Percentiles rank a stretch among this genome's conserved stretches.
Evolutionary conservation across 2,329 filamentous ascomycete species (phyloP).

Genomic region (Paecilomyces niveus): DNA sequence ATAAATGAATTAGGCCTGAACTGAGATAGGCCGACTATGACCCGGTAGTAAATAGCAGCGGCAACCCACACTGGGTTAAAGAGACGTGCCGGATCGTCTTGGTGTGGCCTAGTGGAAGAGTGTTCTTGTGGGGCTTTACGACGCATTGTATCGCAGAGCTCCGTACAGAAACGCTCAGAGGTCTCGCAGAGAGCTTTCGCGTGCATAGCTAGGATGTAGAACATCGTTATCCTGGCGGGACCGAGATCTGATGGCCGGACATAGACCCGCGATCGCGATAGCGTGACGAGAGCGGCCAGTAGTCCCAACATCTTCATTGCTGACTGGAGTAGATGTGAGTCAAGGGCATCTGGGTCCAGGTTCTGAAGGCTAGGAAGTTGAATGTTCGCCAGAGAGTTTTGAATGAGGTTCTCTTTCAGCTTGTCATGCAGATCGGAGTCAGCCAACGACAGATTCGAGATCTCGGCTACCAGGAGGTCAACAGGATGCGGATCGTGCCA

Average conservation of each 20-base stretch:
- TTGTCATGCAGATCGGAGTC: neutral
- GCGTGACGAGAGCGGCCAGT: constrained; percentile 9
- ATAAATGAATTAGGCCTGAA: constrained; percentile 3
- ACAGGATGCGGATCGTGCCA: constrained; percentile 1
- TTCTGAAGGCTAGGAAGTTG: constrained; percentile 2
- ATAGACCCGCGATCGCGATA: constrained; percentile 8
- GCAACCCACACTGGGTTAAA: constrained; percentile 12
- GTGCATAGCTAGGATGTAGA: constrained; percentile 11
- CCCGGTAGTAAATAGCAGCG: constrained; percentile 10
- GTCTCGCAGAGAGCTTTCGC: constrained; percentile 10
- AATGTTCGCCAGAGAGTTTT: constrained; percentile 3
- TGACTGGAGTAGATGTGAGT: constrained; percentile 4
- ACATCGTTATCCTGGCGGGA: constrained; percentile 6
- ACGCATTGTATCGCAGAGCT: constrained; percentile 7
- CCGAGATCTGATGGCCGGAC: constrained; percentile 4
- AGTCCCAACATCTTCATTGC: constrained; percentile 10
- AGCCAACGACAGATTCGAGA: neutral
- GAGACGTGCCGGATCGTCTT: neutral
- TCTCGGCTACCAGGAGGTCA: constrained; percentile 7
- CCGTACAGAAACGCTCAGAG: constrained; percentile 10
- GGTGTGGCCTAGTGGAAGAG: neutral
- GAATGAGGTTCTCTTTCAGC: constrained; percentile 4
- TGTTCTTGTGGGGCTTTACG: constrained; percentile 1
- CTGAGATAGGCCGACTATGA: constrained; percentile 5
- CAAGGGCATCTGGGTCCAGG: neutral